A percentile compares a stretch with the other conserved stretches of the same genome.
Conservation (phyloP, 202 grass and related monocot genomes). For the Setaria viridis region DNA sequence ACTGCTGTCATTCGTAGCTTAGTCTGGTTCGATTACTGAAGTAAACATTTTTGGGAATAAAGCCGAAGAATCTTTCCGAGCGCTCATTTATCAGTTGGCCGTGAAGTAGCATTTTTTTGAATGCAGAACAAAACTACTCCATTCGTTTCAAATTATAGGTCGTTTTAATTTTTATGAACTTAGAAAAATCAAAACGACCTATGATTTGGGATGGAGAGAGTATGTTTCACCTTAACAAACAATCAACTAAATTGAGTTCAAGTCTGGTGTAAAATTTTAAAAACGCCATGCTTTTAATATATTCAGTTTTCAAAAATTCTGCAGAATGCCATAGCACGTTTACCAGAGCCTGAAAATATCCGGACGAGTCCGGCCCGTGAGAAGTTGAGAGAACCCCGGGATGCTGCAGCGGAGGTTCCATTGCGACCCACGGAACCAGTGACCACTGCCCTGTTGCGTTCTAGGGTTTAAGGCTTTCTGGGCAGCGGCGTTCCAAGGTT, state of each 20-base stretch:
- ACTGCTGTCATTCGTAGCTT: neutral
- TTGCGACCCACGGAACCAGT: neutral
- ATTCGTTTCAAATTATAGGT: too few relatives aligned
- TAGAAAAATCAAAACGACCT: neutral
- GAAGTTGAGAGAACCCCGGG: neutral
- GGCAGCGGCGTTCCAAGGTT: slow-evolving; percentile 49
- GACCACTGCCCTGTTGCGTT: neutral
- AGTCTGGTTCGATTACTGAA: neutral
- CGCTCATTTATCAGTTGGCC: neutral
- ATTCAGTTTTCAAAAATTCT: neutral
- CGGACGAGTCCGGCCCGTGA: neutral
- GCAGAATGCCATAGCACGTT: neutral
- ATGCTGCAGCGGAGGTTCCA: neutral
- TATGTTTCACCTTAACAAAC: neutral
- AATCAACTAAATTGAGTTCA: neutral
- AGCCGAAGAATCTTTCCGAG: neutral
- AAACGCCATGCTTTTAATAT: neutral
- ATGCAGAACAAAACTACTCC: neutral
- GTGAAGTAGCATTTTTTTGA: neutral
- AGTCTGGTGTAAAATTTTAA: neutral
- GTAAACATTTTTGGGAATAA: neutral
- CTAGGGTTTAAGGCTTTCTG: slow-evolving; percentile 48
- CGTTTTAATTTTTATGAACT: too few relatives aligned
- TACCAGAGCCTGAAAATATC: neutral
- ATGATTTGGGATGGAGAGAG: too few relatives aligned